These are phyloP conservation scores for Pyrrhoderma lamaoense DNA, from an alignment of 1,284 basidiomycete species.

Conservation along the genomic window DNA sequence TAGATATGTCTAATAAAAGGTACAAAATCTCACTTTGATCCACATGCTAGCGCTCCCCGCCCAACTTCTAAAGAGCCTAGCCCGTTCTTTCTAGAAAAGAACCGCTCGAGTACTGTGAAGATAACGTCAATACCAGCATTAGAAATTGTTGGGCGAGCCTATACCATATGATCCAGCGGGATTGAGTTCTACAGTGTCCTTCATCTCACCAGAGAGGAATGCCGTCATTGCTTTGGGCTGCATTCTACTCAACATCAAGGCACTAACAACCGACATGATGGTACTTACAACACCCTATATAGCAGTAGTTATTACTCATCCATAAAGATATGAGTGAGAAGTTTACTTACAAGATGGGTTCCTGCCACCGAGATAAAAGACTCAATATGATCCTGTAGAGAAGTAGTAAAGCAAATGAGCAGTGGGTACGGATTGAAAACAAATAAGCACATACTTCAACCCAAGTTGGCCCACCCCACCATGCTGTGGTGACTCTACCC, in stretches of 20 bases:
- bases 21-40: conserved; percentile 61
- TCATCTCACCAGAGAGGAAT: conserved; percentile 92
- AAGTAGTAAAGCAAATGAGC: not conserved
- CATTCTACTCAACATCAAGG: not conserved
- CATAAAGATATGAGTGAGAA: conserved; percentile 1
- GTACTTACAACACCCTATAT: conserved; percentile 60
- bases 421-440: not conserved
- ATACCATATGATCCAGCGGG: conserved; percentile 77
- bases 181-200: conserved; percentile 90
- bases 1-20: not conserved
- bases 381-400: conserved; percentile 64
- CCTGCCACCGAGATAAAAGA: conserved; percentile 82
- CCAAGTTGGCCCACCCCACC: conserved; percentile 89
- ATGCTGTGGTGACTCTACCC: conserved; percentile 86
- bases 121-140: not conserved
- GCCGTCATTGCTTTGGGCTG: conserved; percentile 94
- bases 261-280: not conserved
- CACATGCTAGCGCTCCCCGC: conserved; percentile 91
- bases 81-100: conserved; percentile 91
- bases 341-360: conserved; percentile 63
- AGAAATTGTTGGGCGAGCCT: conserved; percentile 12
- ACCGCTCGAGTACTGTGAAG: conserved; percentile 64
- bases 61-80: conserved; percentile 91
- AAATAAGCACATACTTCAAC: conserved; percentile 61
- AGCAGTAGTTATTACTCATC: conserved; percentile 2